Evolutionary conservation across 1,284 basidiomycete species (phyloP), one percentile per base, ranked within the genome.

Genomic region (Ustilago trichophora): DNA sequence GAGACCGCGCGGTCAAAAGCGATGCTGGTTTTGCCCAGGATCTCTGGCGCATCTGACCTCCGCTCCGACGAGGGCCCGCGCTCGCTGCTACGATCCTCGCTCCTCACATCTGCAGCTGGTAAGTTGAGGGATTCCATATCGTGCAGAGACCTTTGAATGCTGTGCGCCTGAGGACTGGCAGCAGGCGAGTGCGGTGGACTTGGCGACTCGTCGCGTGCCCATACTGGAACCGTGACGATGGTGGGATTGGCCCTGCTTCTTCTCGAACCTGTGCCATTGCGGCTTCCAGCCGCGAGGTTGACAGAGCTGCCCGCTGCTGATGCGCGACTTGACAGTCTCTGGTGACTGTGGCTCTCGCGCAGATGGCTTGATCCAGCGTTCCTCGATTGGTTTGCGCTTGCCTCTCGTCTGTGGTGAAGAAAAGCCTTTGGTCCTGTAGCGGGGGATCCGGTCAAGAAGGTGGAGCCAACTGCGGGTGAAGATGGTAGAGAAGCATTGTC

Each of bases 161-260:
- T 62, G 34, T 54, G 65, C 11, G 54, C 41, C 34, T 54, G 50
- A 3, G 65, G 65, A 25, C 65, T 68, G 13, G 49, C 56, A 16
- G 21, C 12, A 22, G 58, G 55, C 27, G 59, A 56, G 34, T 54
- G 43, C 4, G 68, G 58, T 33, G 68, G 67, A 47, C 63, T 72
- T 0, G 63, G 63, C 24, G 58, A 63, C 27, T 73, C 68, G 22
- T 73, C 68, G 15, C 72, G 54, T 19, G 72, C 72, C 72, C 72
- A 73, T 6, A 64, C 54, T 0, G 68, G 68, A 1, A 66, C 54
- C 6, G 68, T 71, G 47, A 66, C 51, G 40, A 71, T 59, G 32
- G 45, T 53, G 13, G 58, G 58, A 29, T 68, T 68, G n/a, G 65
- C 58, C 31, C 37, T 43, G 29, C 65, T 63, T 15, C 58, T 46